Evolutionary conservation across 768 basidiomycete genomes (phyloP).

Genomic region (Mycena venus): DNA sequence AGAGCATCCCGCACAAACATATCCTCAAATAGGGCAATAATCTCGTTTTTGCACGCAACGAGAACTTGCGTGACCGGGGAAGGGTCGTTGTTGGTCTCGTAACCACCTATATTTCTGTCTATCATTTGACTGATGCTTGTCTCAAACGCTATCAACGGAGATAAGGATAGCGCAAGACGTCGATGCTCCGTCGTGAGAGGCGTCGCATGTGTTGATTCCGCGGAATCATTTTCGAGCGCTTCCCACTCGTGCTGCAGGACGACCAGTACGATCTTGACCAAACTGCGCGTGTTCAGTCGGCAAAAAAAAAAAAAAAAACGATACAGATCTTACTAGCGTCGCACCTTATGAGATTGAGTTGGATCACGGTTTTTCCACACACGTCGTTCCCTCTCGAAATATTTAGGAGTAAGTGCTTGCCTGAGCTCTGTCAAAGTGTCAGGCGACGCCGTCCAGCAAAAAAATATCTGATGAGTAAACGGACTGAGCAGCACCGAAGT

Average conservation of each 20-base stretch:
- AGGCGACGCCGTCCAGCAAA: neutral
- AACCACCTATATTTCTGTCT: too few relatives aligned
- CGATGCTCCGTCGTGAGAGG: constrained; percentile 20
- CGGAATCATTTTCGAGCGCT: constrained; percentile 1
- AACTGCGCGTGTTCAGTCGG: constrained; percentile 34
- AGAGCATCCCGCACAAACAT: constrained; percentile 55
- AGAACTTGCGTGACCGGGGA: constrained; percentile 42
- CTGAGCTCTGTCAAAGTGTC: constrained; percentile 55
- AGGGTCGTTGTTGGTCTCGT: neutral
- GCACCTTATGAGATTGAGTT: constrained; percentile 64
- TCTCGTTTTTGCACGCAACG: constrained; percentile 58
- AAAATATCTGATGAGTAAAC: neutral
- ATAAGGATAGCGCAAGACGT: constrained; percentile 20
- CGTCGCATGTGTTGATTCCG: constrained; percentile 14
- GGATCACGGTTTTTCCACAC: constrained; percentile 66
- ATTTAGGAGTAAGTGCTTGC: constrained; percentile 59
- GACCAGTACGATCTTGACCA: constrained; percentile 58
- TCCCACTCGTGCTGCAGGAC: constrained; percentile 54
- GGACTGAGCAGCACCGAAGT: constrained; percentile 29
- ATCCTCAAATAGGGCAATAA: constrained; percentile 64
- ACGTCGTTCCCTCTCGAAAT: constrained; percentile 57
- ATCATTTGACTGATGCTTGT: too few relatives aligned
- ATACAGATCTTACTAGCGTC: constrained; percentile 1
- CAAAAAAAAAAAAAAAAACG: too few relatives aligned
- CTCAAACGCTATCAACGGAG: constrained; percentile 58